Percentiles rank a stretch among this genome's conserved stretches.
Conservation (phyloP, 768 basidiomycete species). For the Roridomyces roridus region DNA sequence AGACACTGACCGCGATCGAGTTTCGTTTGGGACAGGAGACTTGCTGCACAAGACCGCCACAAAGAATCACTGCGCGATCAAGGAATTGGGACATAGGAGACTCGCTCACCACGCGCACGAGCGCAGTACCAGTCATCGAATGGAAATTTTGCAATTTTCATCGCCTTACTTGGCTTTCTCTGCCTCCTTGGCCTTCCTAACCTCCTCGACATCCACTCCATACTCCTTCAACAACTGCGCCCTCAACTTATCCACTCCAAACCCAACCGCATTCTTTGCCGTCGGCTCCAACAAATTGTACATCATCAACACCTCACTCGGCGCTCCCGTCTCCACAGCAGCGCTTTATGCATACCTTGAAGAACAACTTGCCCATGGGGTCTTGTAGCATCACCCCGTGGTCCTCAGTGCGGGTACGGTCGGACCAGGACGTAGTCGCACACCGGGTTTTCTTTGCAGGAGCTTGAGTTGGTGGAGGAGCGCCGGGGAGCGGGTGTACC, state of each 20-base stretch:
- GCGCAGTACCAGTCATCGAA: too few relatives aligned
- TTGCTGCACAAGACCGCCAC: too few relatives aligned
- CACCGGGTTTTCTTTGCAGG: conserved; percentile 20
- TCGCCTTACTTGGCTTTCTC: too few relatives aligned
- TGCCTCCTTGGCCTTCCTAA: not conserved
- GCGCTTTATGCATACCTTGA: conserved; percentile 18
- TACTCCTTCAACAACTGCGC: conserved; percentile 25
- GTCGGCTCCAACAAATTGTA: conserved; percentile 15
- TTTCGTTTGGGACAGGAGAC: too few relatives aligned
- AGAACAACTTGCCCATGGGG: conserved; percentile 16
- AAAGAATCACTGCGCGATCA: too few relatives aligned
- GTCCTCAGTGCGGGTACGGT: conserved; percentile 17
- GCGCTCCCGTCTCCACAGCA: conserved; percentile 12
- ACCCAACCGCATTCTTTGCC: conserved; percentile 12
- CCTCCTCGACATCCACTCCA: conserved; percentile 21
- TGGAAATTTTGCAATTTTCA: too few relatives aligned
- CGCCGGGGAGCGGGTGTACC: conserved; percentile 26
- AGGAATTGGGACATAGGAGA: too few relatives aligned
- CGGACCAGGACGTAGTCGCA: conserved; percentile 22
- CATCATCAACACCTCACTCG: conserved; percentile 21
- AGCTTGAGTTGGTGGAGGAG: conserved; percentile 26
- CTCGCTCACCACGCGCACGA: too few relatives aligned
- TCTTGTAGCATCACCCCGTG: conserved; percentile 20
- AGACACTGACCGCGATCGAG: too few relatives aligned
- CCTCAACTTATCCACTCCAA: conserved; percentile 20